phyloP scores from a whole-genome alignment of 2,329 filamentous ascomycete genomes.

The Sordariomycetes sp. region DNA sequence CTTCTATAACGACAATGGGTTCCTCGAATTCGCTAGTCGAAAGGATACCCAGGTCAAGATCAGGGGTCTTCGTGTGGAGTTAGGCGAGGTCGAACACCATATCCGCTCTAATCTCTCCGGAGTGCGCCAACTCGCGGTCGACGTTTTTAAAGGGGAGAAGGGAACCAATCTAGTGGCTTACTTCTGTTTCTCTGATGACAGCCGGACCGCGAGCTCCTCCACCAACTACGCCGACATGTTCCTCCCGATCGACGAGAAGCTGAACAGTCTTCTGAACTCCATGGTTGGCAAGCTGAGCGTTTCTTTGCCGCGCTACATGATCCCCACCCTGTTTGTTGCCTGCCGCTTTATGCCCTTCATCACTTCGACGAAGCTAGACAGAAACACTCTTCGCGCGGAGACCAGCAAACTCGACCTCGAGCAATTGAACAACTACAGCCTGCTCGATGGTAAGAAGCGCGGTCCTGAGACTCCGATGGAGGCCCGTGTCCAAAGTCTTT shows the following conservation, averaged over 20 bases:
- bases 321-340: constrained; percentile 10
- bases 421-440: neutral
- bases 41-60: constrained; percentile 6
- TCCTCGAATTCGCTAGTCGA: constrained; percentile 1
- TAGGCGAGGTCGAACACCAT: constrained; percentile 3
- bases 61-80: constrained; percentile 3
- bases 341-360: constrained; percentile 9
- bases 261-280: constrained; percentile 8
- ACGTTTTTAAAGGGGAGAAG: neutral
- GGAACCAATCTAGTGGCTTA: neutral
- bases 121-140: constrained; percentile 1
- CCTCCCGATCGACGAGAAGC: constrained; percentile 3
- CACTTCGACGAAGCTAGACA: constrained; percentile 8
- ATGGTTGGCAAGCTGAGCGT: constrained; percentile 7
- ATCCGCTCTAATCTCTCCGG: neutral
- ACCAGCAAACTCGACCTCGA: neutral
- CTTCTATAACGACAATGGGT: constrained; percentile 1
- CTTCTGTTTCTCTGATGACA: constrained; percentile 2
- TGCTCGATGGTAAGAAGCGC: neutral
- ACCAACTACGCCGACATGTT: constrained; percentile 5
- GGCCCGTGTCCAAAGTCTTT: constrained; percentile 3
- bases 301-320: constrained; percentile 10
- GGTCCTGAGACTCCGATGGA: constrained; percentile 3
- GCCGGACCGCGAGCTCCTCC: neutral
- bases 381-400: neutral